Evolutionary conservation across 225 moss, liverwort and hornwort genomes (phyloP).

Genomic region (Takakia lepidozioides): DNA sequence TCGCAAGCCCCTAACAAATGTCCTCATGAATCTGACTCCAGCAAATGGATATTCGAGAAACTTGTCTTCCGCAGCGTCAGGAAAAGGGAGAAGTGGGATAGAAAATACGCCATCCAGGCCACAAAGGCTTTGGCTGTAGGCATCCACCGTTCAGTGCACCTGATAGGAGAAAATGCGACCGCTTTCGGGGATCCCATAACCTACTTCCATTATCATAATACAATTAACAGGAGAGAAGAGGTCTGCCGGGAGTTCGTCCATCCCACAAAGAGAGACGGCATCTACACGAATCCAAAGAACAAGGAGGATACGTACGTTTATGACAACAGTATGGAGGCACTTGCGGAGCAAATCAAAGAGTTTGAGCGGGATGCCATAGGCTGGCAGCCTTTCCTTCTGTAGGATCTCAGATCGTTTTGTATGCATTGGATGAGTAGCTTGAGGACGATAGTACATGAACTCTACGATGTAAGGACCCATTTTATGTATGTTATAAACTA

Average conservation of each 20-base stretch:
- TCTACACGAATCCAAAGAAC: slow-evolving; percentile 24
- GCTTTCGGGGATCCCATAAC: slow-evolving; percentile 38
- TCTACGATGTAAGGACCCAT: too few species aligned
- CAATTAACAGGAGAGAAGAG: slow-evolving; percentile 45
- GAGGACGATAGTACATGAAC: too few species aligned
- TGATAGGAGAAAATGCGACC: slow-evolving; percentile 34
- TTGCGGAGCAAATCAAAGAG: slow-evolving; percentile 20
- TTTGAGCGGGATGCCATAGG: slow-evolving; percentile 29
- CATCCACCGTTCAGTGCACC: slow-evolving; percentile 50
- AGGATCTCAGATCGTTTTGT: too few species aligned
- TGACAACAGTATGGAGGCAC: slow-evolving; percentile 27
- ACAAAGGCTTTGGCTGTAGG: slow-evolving; percentile 49
- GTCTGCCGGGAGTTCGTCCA: slow-evolving; percentile 48
- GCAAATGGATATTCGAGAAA: slow-evolving; percentile 72
- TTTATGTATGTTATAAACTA: too few species aligned
- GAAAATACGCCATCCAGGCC: slow-evolving; percentile 61
- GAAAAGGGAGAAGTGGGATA: slow-evolving; percentile 23
- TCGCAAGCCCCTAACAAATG: too few species aligned
- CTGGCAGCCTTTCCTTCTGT: too few species aligned
- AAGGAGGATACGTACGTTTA: slow-evolving; percentile 22
- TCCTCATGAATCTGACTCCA: slow-evolving; percentile 9
- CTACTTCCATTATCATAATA: slow-evolving; percentile 73
- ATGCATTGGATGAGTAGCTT: too few species aligned
- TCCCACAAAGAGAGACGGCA: neutral
- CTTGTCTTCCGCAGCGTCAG: slow-evolving; percentile 45